Conservation (phyloP, 768 basidiomycete genomes). For the Trametes sanguinea region DNA sequence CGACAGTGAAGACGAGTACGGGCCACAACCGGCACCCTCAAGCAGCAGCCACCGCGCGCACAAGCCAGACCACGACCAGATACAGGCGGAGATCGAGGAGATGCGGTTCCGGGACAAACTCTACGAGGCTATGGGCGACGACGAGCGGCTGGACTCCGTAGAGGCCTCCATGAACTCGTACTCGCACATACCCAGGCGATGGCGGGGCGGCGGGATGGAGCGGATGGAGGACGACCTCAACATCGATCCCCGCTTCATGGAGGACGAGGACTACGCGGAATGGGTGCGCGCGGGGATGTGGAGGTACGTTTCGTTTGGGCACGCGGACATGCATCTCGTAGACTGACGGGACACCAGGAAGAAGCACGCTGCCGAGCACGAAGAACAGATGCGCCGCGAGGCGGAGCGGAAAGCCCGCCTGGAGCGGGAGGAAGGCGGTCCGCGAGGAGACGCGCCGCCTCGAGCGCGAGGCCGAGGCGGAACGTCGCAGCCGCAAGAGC, state of each 20-base stretch:
- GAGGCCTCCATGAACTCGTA: constrained; percentile 68
- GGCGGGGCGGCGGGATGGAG: constrained; percentile 47
- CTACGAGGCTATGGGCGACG: constrained; percentile 70
- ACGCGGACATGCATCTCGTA: background rate
- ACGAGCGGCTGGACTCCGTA: constrained; percentile 64
- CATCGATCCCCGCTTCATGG: constrained; percentile 55
- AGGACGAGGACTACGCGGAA: constrained; percentile 86
- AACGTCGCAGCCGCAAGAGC: constrained; percentile 49
- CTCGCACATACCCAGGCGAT: constrained; percentile 72
- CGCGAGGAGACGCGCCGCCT: constrained; percentile 54
- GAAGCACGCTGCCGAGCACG: constrained; percentile 67
- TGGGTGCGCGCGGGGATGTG: constrained; percentile 90
- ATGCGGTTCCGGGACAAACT: constrained; percentile 70
- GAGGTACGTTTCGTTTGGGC: constrained; percentile 45
- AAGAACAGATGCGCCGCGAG: constrained; percentile 58
- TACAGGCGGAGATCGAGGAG: constrained; percentile 62
- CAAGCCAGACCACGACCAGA: constrained; percentile 48
- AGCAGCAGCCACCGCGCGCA: constrained; percentile 23
- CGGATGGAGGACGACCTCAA: constrained; percentile 45
- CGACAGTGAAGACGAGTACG: constrained; percentile 31
- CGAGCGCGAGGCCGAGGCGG: constrained; percentile 54
- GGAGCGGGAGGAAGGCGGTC: constrained; percentile 53
- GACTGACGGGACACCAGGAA: constrained; percentile 38
- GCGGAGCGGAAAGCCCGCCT: constrained; percentile 53
- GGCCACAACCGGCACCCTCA: constrained; percentile 32